A percentile compares a stretch with the other conserved stretches of the same genome.
Conservation (phyloP, 2,329 filamentous ascomycete genomes). For the Neoarthrinium moseri region DNA sequence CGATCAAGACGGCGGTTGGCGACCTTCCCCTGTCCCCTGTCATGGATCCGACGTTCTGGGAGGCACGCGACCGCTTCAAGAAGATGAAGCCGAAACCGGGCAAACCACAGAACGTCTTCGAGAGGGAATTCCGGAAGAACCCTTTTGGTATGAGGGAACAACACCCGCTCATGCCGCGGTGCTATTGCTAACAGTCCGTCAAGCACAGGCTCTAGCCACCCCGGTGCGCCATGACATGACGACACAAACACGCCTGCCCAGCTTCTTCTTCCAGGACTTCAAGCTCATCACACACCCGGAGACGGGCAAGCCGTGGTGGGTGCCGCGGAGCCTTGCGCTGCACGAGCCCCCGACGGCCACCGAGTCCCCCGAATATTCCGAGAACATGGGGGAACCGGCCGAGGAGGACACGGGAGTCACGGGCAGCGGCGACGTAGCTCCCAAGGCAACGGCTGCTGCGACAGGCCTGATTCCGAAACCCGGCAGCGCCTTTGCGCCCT, state of each 20-base stretch:
- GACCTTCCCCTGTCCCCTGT: constrained; percentile 53
- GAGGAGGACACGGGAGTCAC: background rate
- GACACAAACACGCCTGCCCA: constrained; percentile 50
- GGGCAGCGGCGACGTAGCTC: background rate
- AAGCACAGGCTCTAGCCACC: constrained; percentile 62
- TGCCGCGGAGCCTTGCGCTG: constrained; percentile 44
- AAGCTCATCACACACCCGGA: constrained; percentile 54
- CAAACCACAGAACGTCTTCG: constrained; percentile 43
- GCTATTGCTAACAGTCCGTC: background rate
- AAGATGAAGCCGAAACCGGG: constrained; percentile 34
- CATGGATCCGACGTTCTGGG: constrained; percentile 49
- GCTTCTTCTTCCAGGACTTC: constrained; percentile 63
- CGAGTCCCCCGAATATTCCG: background rate
- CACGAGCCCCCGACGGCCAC: constrained; percentile 11
- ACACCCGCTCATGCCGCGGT: no score
- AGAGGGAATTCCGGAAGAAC: constrained; percentile 59
- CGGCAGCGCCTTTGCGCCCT: constrained; percentile 17
- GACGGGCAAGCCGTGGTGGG: constrained; percentile 52
- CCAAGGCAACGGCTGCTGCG: constrained; percentile 1
- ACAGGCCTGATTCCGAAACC: background rate
- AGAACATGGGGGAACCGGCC: background rate
- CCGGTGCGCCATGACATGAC: constrained; percentile 56
- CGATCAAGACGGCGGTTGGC: constrained; percentile 43
- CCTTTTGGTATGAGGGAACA: constrained; percentile 59
- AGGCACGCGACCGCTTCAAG: constrained; percentile 40